A percentile compares a stretch with the other conserved stretches of the same genome.
These are phyloP conservation scores for Penicillium sp. DNA, from an alignment of 2,329 filamentous ascomycete species.

Conservation along the genomic window DNA sequence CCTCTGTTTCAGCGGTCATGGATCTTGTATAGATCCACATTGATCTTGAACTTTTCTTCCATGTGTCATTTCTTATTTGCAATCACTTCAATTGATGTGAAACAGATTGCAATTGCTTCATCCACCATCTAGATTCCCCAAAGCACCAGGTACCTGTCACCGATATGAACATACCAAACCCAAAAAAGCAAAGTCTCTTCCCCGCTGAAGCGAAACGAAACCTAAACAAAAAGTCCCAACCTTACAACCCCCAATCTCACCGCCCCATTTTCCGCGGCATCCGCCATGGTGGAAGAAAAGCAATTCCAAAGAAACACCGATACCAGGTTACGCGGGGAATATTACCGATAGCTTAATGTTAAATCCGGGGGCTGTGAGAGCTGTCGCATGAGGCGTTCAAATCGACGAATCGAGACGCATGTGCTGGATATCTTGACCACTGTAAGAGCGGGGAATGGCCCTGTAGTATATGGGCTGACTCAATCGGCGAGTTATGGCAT, in stretches of 20 bases:
- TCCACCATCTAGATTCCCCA: not conserved
- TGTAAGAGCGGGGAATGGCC: not conserved
- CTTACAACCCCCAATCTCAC: not conserved
- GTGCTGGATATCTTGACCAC: constrained; percentile 6
- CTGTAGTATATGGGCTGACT: not conserved
- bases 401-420: constrained; percentile 2
- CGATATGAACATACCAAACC: not conserved
- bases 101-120: too few relatives aligned
- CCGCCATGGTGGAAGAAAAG: not conserved
- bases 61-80: not conserved
- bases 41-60: not conserved
- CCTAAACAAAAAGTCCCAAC: not conserved
- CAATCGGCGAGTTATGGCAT: not conserved
- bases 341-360: not conserved
- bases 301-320: not conserved
- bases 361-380: not conserved
- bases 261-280: not conserved
- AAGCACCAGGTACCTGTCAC: not conserved
- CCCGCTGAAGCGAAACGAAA: not conserved
- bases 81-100: too few relatives aligned
- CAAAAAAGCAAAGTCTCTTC: not conserved
- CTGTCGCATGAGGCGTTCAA: not conserved
- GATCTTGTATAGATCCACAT: not conserved
- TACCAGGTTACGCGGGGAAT: not conserved
- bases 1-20: not conserved